These are phyloP conservation scores for Acer campestre DNA, from an alignment of 345 rosid species.

Conservation along the genomic window DNA sequence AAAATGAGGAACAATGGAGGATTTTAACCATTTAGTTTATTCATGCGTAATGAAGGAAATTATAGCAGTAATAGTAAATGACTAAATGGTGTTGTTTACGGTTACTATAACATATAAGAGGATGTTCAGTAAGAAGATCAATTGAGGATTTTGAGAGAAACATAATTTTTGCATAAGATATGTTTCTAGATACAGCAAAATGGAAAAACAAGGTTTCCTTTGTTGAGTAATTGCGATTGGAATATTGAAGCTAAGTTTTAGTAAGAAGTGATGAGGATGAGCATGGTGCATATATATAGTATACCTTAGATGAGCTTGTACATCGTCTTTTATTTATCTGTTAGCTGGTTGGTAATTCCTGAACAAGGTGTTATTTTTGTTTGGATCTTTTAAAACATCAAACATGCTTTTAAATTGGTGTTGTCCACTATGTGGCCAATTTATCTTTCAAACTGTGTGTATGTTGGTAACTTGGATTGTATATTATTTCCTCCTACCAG, in stretches of 20 bases:
- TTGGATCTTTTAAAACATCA: slow-evolving; percentile 7
- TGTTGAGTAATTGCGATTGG: neutral
- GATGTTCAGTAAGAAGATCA: neutral
- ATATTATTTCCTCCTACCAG: neutral
- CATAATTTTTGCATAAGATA: neutral
- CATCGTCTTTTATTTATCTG: neutral
- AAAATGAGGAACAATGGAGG: neutral
- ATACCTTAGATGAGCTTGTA: neutral
- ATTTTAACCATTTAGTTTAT: neutral
- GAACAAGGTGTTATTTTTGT: neutral
- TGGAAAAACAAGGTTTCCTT: neutral
- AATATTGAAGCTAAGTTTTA: neutral
- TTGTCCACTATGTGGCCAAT: neutral
- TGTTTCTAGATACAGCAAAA: neutral
- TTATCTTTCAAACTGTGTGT: neutral
- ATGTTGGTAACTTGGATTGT: neutral
- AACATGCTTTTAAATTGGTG: neutral
- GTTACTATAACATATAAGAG: neutral
- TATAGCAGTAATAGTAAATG: neutral
- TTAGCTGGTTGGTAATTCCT: neutral
- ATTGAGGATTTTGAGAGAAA: neutral
- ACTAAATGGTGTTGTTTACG: neutral
- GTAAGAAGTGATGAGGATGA: neutral
- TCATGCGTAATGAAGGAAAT: neutral
- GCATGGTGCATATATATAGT: neutral